phyloP scores from a whole-genome alignment of 164 flowering plant species.

The Akebia trifoliata region DNA sequence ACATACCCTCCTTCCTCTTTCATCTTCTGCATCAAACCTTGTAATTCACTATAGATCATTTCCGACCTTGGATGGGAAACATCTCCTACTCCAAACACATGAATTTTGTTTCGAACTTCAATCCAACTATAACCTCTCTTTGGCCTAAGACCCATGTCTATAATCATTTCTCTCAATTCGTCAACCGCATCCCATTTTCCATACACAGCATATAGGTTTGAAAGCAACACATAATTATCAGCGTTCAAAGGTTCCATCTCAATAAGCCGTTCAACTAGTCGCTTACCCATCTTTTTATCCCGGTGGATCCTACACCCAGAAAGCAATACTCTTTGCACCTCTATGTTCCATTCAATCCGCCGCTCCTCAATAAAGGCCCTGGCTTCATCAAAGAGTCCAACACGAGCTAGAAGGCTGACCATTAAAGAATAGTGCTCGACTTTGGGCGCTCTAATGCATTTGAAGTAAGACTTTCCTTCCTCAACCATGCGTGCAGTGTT shows the following conservation, averaged over 20 bases:
- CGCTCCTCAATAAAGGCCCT: constrained; percentile 34
- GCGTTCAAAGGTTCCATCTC: constrained; percentile 58
- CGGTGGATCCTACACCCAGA: constrained; percentile 56
- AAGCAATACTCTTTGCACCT: constrained; percentile 46
- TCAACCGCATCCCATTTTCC: constrained; percentile 43
- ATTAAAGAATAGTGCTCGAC: constrained; percentile 38
- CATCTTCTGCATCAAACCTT: constrained; percentile 39
- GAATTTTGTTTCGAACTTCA: constrained; percentile 54
- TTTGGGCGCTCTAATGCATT: constrained; percentile 36
- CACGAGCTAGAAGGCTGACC: constrained; percentile 53
- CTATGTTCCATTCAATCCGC: constrained; percentile 27
- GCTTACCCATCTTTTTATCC: constrained; percentile 32
- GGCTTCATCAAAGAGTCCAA: constrained; percentile 51
- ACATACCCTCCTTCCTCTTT: constrained; percentile 27
- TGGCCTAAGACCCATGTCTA: constrained; percentile 56
- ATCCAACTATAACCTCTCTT: constrained; percentile 65
- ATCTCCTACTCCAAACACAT: constrained; percentile 71
- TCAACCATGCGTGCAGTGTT: constrained; percentile 41
- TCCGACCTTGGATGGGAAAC: constrained; percentile 65
- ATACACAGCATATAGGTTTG: constrained; percentile 47
- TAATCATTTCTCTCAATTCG: constrained; percentile 26
- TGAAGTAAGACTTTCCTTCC: constrained; percentile 48
- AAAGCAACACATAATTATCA: constrained; percentile 51
- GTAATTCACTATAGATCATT: constrained; percentile 47
- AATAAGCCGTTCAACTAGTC: constrained; percentile 41